Conservation (phyloP, 208 protist species). For the Tritrichomonas musculus region DNA sequence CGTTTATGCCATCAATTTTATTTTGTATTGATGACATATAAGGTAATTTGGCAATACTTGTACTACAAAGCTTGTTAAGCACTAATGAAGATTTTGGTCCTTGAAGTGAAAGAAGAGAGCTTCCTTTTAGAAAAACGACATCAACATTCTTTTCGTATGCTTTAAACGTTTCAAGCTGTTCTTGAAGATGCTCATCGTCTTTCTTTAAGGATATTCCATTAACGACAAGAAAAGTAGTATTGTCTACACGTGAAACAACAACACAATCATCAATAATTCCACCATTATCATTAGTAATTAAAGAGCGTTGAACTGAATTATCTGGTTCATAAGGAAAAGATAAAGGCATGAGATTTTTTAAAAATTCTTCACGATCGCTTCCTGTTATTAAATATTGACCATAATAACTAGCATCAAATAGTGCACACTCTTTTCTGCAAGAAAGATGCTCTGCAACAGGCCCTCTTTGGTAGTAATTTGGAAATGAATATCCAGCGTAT, state of each 20-base stretch:
- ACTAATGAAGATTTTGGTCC: slow-evolving; percentile 68
- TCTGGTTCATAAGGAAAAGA: neutral
- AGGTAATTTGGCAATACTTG: neutral
- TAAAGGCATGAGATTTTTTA: slow-evolving; percentile 25
- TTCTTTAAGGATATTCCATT: slow-evolving; percentile 87
- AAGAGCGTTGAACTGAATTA: neutral
- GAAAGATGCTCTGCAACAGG: slow-evolving; percentile 40
- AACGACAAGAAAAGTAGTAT: slow-evolving; percentile 75
- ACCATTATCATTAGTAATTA: slow-evolving; percentile 76
- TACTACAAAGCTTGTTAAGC: slow-evolving; percentile 37
- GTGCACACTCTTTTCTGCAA: slow-evolving; percentile 1
- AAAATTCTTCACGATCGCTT: neutral
- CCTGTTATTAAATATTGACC: slow-evolving; percentile 24
- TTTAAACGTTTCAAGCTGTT: slow-evolving; percentile 53
- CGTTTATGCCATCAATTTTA: slow-evolving; percentile 36
- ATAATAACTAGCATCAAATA: slow-evolving; percentile 50
- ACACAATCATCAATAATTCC: slow-evolving; percentile 85
- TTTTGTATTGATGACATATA: slow-evolving; percentile 33
- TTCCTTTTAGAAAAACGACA: slow-evolving; percentile 63
- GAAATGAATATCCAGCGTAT: slow-evolving; percentile 49
- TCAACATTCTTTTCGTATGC: slow-evolving; percentile 59
- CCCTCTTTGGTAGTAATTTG: slow-evolving; percentile 45
- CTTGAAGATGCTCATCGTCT: slow-evolving; percentile 71
- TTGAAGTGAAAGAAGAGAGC: slow-evolving; percentile 76
- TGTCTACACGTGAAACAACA: slow-evolving; percentile 59